Conservation (phyloP, 2,329 filamentous ascomycete genomes). For the Corinectria fuckeliana region DNA sequence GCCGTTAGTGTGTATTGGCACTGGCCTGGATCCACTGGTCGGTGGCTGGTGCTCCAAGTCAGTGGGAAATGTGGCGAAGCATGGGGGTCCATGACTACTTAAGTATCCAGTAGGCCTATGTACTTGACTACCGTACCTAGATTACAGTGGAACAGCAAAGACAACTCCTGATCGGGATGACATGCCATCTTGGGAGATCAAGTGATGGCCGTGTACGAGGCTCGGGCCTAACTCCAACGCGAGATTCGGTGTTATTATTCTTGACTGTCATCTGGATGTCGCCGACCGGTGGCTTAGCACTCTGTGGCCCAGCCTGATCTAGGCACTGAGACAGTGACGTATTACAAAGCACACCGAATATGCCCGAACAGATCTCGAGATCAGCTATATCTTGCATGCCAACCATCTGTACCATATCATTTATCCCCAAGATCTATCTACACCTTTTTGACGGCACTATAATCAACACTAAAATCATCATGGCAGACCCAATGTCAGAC, state of each 20-base stretch:
- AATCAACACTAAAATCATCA: not conserved
- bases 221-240: not conserved
- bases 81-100: not conserved
- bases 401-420: conserved; percentile 8
- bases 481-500: conserved; percentile 23
- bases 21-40: not conserved
- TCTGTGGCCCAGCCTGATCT: not conserved
- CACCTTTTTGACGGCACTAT: no score
- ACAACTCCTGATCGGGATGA: not conserved
- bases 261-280: not conserved
- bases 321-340: conserved; percentile 43
- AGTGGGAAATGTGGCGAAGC: not conserved
- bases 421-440: not conserved
- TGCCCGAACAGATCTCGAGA: conserved; percentile 26
- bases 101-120: no score
- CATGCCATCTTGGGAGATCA: not conserved
- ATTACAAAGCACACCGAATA: conserved; percentile 52
- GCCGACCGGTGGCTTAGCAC: not conserved
- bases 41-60: conserved; percentile 1
- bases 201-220: not conserved
- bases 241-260: not conserved
- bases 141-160: not conserved
- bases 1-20: conserved; percentile 25
- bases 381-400: conserved; percentile 18
- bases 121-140: no score